phyloP scores from a whole-genome alignment of 345 rosid species.

The Eucalyptus sideroxylon region DNA sequence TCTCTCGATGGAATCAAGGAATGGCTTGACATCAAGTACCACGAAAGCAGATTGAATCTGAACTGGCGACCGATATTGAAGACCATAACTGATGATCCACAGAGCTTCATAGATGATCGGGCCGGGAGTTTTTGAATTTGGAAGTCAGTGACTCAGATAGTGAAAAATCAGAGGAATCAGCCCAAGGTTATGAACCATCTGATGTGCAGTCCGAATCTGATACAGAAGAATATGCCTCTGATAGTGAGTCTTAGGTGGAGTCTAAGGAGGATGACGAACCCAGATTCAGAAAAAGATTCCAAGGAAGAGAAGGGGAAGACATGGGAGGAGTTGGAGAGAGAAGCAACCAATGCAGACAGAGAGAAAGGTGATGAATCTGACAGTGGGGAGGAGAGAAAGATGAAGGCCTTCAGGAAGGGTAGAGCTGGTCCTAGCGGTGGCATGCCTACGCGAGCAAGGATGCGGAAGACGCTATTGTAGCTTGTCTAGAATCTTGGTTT shows the following conservation, averaged over 20 bases:
- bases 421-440: conserved; percentile 39
- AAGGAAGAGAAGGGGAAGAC: conserved; percentile 91
- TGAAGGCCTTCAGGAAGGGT: conserved; percentile 62
- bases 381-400: conserved; percentile 70
- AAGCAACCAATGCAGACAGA: conserved; percentile 79
- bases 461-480: background rate
- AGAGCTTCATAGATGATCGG: conserved; percentile 73
- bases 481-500: background rate
- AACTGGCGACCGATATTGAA: conserved; percentile 88
- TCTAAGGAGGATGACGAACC: conserved; percentile 81
- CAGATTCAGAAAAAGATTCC: conserved; percentile 43
- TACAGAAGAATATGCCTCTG: conserved; percentile 56
- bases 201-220: conserved; percentile 67
- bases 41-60: conserved; percentile 83
- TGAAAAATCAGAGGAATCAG: conserved; percentile 63
- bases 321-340: conserved; percentile 96
- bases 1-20: conserved; percentile 75
- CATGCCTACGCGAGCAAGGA: conserved; percentile 19
- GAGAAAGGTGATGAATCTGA: conserved; percentile 80
- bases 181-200: conserved; percentile 78
- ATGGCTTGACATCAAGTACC: conserved; percentile 84
- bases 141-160: conserved; percentile 81
- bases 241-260: conserved; percentile 59
- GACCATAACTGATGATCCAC: conserved; percentile 73
- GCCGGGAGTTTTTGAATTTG: conserved; percentile 80